Percentiles rank a stretch among this genome's conserved stretches.
Evolutionary conservation across 2,329 filamentous ascomycete genomes (phyloP).

Genomic region (Chaetomium olivaceum): DNA sequence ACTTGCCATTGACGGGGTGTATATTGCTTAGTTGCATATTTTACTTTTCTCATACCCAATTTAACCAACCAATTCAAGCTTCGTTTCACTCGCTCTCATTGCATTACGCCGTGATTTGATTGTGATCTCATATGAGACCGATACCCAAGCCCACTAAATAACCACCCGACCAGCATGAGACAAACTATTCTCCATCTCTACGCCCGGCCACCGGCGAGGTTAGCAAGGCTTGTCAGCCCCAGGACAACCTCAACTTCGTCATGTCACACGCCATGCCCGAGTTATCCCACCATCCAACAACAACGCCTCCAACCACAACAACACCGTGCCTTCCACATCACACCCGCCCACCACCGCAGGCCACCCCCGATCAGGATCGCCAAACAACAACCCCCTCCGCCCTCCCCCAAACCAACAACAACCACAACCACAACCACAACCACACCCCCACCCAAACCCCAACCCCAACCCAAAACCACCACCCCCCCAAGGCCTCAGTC

Average conservation of each 20-base stretch:
- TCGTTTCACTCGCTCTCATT: neutral
- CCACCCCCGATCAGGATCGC: neutral
- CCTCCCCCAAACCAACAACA: too few species aligned
- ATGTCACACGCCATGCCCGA: neutral
- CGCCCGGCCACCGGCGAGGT: conserved; percentile 3
- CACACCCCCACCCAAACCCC: neutral
- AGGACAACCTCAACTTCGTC: neutral
- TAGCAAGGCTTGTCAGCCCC: neutral
- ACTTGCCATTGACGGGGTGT: conserved; percentile 18
- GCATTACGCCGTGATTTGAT: too few species aligned
- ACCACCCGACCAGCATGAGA: conserved; percentile 4
- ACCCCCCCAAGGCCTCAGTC: neutral
- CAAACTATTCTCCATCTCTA: conserved; percentile 3
- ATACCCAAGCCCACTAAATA: neutral
- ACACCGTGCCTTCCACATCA: conserved; percentile 8
- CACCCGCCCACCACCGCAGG: neutral
- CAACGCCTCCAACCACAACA: neutral
- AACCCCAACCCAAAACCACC: neutral
- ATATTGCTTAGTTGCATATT: conserved; percentile 5
- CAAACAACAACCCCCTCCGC: neutral
- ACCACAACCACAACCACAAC: neutral
- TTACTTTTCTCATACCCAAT: neutral
- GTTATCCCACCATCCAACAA: neutral
- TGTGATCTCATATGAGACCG: too few species aligned
- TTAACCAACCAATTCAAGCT: neutral